phyloP scores from a whole-genome alignment of 169 alveolate genomes.

The Plasmodium malariae region DNA sequence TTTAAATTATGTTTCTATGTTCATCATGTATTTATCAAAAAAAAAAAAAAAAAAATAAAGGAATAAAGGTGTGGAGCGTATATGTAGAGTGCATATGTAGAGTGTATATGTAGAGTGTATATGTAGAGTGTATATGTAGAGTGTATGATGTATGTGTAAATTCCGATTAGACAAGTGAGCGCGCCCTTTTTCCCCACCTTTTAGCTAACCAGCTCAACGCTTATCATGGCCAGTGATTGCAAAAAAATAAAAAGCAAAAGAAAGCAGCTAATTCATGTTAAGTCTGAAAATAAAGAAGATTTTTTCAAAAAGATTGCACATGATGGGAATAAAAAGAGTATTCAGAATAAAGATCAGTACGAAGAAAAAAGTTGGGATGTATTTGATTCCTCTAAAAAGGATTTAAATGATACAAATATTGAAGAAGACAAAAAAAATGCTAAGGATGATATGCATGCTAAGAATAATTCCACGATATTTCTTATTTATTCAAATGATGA shows the following conservation, averaged over 20 bases:
- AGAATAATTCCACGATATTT: conserved; percentile 3
- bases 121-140: too few relatives aligned
- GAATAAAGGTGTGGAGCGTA: too few relatives aligned
- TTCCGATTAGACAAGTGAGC: too few relatives aligned
- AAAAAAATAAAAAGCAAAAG: conserved; percentile 71
- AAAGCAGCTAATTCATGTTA: conserved; percentile 48
- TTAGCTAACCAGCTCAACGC: conserved; percentile 67
- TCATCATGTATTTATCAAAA: too few relatives aligned
- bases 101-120: too few relatives aligned
- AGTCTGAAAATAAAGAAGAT: conserved; percentile 29
- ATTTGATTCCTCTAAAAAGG: background rate
- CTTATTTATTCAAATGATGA: conserved; percentile 20
- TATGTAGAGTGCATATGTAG: background rate
- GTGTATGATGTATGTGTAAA: too few relatives aligned
- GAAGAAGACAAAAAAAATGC: background rate
- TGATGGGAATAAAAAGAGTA: background rate
- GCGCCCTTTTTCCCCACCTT: background rate
- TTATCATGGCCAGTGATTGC: conserved; percentile 63
- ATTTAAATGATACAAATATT: background rate
- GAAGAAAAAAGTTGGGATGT: background rate
- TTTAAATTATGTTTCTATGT: too few relatives aligned
- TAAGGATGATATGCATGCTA: background rate
- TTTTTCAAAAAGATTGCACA: conserved; percentile 26
- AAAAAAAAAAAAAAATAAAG: too few relatives aligned
- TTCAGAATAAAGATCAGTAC: background rate